Percentiles rank a stretch among this genome's conserved stretches.
Conservation (phyloP, 2,329 filamentous ascomycete species). For the Clarireedia sp. region DNA sequence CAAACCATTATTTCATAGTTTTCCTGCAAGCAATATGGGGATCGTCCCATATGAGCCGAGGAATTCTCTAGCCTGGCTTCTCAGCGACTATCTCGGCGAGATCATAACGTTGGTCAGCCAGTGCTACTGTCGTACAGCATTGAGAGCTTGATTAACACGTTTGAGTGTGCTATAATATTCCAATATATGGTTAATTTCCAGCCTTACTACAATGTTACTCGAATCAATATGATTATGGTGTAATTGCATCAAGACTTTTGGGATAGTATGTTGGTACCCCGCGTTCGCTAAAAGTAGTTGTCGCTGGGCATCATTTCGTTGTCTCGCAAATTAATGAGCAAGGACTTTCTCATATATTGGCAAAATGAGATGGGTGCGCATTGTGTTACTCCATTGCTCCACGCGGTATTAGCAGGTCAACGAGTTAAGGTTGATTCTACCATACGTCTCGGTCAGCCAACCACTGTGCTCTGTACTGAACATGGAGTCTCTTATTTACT, state of each 20-base stretch:
- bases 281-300: too few relatives aligned
- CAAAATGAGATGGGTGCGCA: too few relatives aligned
- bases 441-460: too few relatives aligned
- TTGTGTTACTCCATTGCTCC: too few relatives aligned
- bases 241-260: neutral
- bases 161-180: neutral
- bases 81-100: neutral
- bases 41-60: neutral
- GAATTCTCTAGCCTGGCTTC: neutral
- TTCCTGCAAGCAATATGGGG: neutral
- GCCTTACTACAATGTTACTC: neutral
- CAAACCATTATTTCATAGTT: too few relatives aligned
- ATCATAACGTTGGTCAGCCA: neutral
- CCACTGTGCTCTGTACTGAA: neutral
- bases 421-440: too few relatives aligned
- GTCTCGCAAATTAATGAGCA: too few relatives aligned
- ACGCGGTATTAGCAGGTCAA: too few relatives aligned
- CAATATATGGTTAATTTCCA: neutral
- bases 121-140: neutral
- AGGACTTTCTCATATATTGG: too few relatives aligned
- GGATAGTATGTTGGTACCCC: too few relatives aligned
- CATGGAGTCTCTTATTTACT: neutral
- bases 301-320: too few relatives aligned
- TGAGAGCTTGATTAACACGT: neutral
- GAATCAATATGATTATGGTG: neutral